phyloP scores from a whole-genome alignment of 2,329 filamentous ascomycete species.

The Aaosphaeria arxii region DNA sequence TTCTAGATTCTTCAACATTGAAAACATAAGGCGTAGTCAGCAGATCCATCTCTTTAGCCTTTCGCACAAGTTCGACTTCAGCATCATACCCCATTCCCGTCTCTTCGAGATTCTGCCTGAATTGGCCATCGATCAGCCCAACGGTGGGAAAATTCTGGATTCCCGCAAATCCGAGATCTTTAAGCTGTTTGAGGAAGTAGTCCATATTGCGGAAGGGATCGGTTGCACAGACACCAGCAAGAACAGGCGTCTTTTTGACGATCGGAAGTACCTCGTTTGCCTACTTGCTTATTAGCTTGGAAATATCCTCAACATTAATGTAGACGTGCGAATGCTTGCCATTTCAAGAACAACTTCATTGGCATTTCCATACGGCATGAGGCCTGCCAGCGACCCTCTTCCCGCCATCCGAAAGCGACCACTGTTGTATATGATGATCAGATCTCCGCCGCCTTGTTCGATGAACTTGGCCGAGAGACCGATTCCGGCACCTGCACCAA shows the following conservation, averaged over 20 bases:
- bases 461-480: conserved; percentile 70
- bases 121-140: conserved; percentile 66
- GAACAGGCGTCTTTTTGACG: conserved; percentile 61
- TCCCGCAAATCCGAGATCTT: conserved; percentile 63
- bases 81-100: conserved; percentile 67
- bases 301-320: neutral
- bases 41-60: conserved; percentile 59
- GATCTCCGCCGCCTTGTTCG: conserved; percentile 64
- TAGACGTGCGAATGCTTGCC: conserved; percentile 36
- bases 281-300: conserved; percentile 27
- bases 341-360: conserved; percentile 69
- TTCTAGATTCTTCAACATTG: conserved; percentile 56
- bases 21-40: conserved; percentile 72
- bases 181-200: conserved; percentile 58
- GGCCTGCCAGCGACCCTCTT: conserved; percentile 63
- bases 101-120: conserved; percentile 66
- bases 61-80: conserved; percentile 64
- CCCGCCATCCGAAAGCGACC: conserved; percentile 73
- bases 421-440: conserved; percentile 72
- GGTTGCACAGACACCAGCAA: conserved; percentile 69
- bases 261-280: conserved; percentile 65
- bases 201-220: conserved; percentile 66
- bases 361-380: conserved; percentile 70
- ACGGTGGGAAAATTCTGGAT: conserved; percentile 75
- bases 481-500: conserved; percentile 68